phyloP scores from a whole-genome alignment of 495 filamentous ascomycete genomes.

The Tuber umbilicatum region DNA sequence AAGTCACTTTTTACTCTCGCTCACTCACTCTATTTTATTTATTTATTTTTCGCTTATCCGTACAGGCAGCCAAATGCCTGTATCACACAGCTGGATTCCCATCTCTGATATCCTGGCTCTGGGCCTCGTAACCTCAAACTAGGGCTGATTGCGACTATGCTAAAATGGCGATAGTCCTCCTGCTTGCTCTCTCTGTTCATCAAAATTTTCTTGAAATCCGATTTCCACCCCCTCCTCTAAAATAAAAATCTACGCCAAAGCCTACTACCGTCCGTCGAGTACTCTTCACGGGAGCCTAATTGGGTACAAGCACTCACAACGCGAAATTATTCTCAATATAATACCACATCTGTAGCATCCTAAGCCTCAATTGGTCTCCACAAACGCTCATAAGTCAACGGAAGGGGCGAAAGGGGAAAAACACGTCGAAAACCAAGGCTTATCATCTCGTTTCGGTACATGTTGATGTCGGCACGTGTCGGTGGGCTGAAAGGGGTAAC shows the following conservation, averaged over 20 bases:
- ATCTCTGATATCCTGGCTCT: not conserved
- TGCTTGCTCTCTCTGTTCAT: not conserved
- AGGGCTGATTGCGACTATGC: not conserved
- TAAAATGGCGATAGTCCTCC: constrained; percentile 3
- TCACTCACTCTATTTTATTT: not conserved
- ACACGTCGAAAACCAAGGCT: not conserved
- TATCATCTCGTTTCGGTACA: not conserved
- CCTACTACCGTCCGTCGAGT: not conserved
- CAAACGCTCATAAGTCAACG: not conserved
- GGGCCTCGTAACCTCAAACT: not conserved
- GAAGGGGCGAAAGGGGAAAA: not conserved
- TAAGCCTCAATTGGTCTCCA: not conserved
- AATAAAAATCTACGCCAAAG: not conserved
- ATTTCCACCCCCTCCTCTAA: not conserved
- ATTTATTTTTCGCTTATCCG: not conserved
- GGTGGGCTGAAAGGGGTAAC: not conserved
- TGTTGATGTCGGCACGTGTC: not conserved
- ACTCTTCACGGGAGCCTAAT: not conserved
- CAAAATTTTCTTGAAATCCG: not conserved
- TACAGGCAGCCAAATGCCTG: not conserved
- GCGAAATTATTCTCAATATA: not conserved
- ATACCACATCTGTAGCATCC: no score
- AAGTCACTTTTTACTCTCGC: not conserved
- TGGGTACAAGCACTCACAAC: not conserved
- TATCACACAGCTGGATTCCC: not conserved